Evolutionary conservation across 495 filamentous ascomycete species (phyloP).

Genomic region (Aspergillus cristatus): DNA sequence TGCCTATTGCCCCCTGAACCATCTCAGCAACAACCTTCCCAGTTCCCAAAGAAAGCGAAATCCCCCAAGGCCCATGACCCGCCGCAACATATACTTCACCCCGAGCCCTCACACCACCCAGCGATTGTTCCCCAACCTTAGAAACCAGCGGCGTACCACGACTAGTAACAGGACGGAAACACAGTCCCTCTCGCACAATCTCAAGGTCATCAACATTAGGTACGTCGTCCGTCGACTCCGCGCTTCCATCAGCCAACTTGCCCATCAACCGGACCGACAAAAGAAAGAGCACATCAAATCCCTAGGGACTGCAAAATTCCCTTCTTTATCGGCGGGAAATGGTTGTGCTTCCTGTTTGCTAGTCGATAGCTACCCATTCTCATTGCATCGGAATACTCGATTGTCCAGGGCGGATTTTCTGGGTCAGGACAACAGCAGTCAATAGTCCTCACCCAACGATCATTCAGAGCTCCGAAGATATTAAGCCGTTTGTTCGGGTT

Average conservation of each 20-base stretch:
- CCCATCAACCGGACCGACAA: slow-evolving; percentile 50
- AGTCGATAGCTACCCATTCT: slow-evolving; percentile 4
- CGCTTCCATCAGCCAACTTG: slow-evolving; percentile 9
- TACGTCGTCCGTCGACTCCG: slow-evolving; percentile 11
- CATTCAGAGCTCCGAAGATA: slow-evolving; percentile 50
- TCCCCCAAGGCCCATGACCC: slow-evolving; percentile 71
- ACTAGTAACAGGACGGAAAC: slow-evolving; percentile 61
- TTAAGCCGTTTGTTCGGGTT: slow-evolving; percentile 55
- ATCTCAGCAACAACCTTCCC: slow-evolving; percentile 57
- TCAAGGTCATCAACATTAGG: slow-evolving; percentile 45
- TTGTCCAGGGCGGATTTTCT: not conserved
- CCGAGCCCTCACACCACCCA: slow-evolving; percentile 33
- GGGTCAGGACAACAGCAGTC: slow-evolving; percentile 53
- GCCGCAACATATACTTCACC: slow-evolving; percentile 63
- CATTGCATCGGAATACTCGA: not conserved
- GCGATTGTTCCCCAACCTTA: slow-evolving; percentile 41
- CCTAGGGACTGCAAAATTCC: not conserved
- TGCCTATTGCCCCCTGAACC: slow-evolving; percentile 47
- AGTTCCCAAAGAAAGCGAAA: slow-evolving; percentile 53
- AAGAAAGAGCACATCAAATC: too few relatives aligned
- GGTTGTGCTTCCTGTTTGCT: not conserved
- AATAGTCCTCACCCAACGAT: slow-evolving; percentile 54
- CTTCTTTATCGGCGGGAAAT: slow-evolving; percentile 1
- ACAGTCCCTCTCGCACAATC: slow-evolving; percentile 55
- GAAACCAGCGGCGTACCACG: slow-evolving; percentile 54